These are phyloP conservation scores for Teunomyces cretensis DNA, from an alignment of 805 yeast genomes.

Conservation along the genomic window DNA sequence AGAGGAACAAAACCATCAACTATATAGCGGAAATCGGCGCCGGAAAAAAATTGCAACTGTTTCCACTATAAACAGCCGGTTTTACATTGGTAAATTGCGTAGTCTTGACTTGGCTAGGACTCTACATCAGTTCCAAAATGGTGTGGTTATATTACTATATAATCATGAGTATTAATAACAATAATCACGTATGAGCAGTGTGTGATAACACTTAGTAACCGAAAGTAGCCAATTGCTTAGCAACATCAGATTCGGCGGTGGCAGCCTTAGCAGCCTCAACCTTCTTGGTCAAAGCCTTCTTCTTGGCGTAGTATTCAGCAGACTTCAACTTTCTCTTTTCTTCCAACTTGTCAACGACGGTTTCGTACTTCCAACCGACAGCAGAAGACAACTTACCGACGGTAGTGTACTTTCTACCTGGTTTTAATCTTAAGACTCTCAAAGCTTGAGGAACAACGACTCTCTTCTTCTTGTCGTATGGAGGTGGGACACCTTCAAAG, in stretches of 20 bases:
- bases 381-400: conserved; percentile 94
- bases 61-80: too few species aligned
- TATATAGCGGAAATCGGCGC: too few species aligned
- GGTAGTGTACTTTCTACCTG: conserved; percentile 99
- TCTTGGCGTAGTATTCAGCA: conserved; percentile 98
- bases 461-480: conserved; percentile 99
- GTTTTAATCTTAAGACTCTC: conserved; percentile 98
- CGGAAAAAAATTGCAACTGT: too few species aligned
- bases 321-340: conserved; percentile 99
- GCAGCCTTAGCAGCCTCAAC: conserved; percentile 81
- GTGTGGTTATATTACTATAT: conserved; percentile 5
- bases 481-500: conserved; percentile 99
- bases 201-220: conserved; percentile 74
- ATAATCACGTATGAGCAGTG: conserved; percentile 4
- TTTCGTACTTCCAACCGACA: conserved; percentile 99
- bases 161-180: conserved; percentile 4
- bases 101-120: too few species aligned
- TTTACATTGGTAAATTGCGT: too few species aligned
- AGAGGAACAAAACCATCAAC: too few species aligned
- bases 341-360: conserved; percentile 95
- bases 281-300: conserved; percentile 95
- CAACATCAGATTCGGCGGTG: conserved; percentile 86
- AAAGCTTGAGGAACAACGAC: conserved; percentile 99
- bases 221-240: conserved; percentile 90
- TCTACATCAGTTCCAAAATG: neutral